Evolutionary conservation across 345 rosid genomes (phyloP), one percentile per base, ranked within the genome.

Genomic region (Durio zibethinus): DNA sequence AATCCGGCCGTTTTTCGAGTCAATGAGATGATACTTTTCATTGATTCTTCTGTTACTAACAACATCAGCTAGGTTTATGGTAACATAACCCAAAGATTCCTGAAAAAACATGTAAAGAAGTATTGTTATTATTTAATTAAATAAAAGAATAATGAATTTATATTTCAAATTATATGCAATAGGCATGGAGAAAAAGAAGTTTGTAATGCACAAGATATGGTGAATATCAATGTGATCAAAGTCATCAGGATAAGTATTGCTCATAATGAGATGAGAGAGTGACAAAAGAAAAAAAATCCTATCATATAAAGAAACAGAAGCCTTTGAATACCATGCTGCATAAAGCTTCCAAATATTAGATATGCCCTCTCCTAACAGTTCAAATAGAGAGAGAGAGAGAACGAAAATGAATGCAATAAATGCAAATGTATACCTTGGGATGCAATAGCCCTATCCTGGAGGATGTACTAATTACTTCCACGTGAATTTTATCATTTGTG

Each of bases 1-100:
- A 71, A 89, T 78, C 81, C 88, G 86, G 62, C 99, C 98, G 35
- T 93, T 95, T 85, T 87, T 93, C 4, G 99, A 95, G 85, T 90
- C 97, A 59, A 93, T 93, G 14, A 95, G 88, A 84, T 93, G 90
- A 82, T 87, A 95, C 83, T 90, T 95, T 80, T 86, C 94, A 50
- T 95, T 90, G 83, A 90, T 90, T 80, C 98, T 88, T 69, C 83
- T 83, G 84, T 95, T 95, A 83, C 45, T 82, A 50, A 93, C 92
- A 43, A 93, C 97, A 77, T 95, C 98, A 2, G 86, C 79, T 33
- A 95, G 87, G 83, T 76, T 86, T 65, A 93, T 84, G 67, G 81
- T 87, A 38, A 85, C 88, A 56, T 90, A 86, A 6, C 99, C 99
- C 62, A 95, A 86, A 23, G 86, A 42, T 86, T 93, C 98, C 99